These are phyloP conservation scores for Pestalotiopsis sp. DNA, from an alignment of 2,329 filamentous ascomycete species.

Conservation along the genomic window DNA sequence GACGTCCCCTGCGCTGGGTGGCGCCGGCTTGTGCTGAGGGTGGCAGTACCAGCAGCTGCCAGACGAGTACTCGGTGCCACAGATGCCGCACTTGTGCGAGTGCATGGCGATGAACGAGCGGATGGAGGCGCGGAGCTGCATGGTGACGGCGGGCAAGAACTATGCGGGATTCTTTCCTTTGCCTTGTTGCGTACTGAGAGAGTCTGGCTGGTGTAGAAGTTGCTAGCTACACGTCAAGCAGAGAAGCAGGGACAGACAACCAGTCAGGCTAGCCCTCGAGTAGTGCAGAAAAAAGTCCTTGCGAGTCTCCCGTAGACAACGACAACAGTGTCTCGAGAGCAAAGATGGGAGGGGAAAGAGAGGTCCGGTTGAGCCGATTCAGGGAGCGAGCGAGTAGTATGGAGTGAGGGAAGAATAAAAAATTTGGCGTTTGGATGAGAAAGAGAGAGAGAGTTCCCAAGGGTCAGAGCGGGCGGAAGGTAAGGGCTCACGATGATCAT, in stretches of 20 bases:
- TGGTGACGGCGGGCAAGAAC: neutral
- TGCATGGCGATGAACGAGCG: constrained; percentile 28
- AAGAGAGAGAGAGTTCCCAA: neutral
- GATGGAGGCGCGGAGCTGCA: constrained; percentile 6
- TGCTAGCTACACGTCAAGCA: neutral
- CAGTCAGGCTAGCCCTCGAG: neutral
- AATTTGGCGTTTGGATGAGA: neutral
- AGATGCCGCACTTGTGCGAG: constrained; percentile 37
- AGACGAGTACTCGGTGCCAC: constrained; percentile 36
- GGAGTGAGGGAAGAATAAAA: neutral
- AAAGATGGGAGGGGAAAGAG: neutral
- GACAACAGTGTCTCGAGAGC: neutral
- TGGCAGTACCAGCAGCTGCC: constrained; percentile 41
- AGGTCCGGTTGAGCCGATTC: neutral
- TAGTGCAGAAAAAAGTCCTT: neutral
- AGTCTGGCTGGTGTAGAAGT: neutral
- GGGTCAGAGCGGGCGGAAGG: neutral
- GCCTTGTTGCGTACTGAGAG: neutral
- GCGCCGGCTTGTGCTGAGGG: constrained; percentile 32
- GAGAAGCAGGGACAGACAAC: neutral
- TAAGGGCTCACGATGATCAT: constrained; percentile 13
- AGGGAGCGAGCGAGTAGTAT: neutral
- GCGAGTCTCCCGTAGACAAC: neutral
- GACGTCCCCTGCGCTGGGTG: neutral
- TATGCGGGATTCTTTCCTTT: neutral